Percentiles rank a stretch among this genome's conserved stretches.
phyloP scores from a whole-genome alignment of 2,329 filamentous ascomycete genomes.

The Fusarium albidum region DNA sequence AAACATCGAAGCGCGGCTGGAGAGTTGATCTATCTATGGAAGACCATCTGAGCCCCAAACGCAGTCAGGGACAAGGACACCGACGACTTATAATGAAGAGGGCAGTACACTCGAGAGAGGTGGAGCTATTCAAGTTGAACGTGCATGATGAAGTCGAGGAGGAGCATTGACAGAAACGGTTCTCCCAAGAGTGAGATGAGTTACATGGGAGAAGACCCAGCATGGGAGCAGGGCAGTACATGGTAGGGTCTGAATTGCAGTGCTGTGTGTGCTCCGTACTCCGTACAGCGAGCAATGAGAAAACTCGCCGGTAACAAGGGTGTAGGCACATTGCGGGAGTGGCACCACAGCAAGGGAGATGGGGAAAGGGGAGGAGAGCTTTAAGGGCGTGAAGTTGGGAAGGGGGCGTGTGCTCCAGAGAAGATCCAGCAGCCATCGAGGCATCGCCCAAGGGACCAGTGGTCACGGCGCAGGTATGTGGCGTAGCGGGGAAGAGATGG shows the following conservation, averaged over 20 bases:
- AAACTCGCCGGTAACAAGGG: conserved; percentile 34
- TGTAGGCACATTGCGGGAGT: conserved; percentile 37
- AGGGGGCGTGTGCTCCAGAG: conserved; percentile 22
- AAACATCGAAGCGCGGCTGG: conserved; percentile 35
- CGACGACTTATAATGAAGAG: conserved; percentile 44
- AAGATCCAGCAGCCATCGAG: conserved; percentile 32
- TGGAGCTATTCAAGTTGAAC: conserved; percentile 34
- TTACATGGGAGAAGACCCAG: conserved; percentile 33
- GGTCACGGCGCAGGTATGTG: conserved; percentile 39
- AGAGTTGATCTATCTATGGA: conserved; percentile 43
- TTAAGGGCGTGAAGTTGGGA: conserved; percentile 20
- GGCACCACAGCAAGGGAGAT: conserved; percentile 37
- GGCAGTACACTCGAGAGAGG: conserved; percentile 34
- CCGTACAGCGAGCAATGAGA: conserved; percentile 39
- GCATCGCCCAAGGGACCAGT: conserved; percentile 38
- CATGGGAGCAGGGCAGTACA: conserved; percentile 37
- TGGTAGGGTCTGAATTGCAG: conserved; percentile 37
- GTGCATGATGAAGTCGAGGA: conserved; percentile 42
- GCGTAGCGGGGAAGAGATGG: conserved; percentile 43
- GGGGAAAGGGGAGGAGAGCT: conserved; percentile 24
- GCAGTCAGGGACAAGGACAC: conserved; percentile 40
- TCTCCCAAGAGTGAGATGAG: conserved; percentile 38
- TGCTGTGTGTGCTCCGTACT: conserved; percentile 26
- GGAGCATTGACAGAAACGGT: conserved; percentile 39
- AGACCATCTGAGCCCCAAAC: conserved; percentile 42